Base-by-base conservation (phyloP, 139 green algal species). In the Tetradesmus obliquus region DNA sequence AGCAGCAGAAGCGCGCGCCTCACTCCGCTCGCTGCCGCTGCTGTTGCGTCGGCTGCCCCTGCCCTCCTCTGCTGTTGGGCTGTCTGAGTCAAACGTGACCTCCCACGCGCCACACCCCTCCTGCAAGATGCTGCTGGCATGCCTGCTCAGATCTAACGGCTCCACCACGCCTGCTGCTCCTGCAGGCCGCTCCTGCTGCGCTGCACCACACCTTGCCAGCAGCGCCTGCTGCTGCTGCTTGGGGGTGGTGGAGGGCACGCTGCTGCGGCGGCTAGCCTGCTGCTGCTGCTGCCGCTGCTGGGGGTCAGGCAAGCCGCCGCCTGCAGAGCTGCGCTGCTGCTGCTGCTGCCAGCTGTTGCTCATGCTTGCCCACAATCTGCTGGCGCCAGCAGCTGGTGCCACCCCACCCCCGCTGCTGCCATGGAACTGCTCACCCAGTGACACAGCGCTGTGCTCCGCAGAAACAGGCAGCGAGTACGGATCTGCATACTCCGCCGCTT, bases 21-120 rank as follows among this genome's bases (percentile, higher is more conserved):
- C 74, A 45, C n/a, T 54, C 15, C 7, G 15, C 8, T 54, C 58
- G 66, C 85, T 90, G 62, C 66, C 19, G 85, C 45, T 90, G 85
- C 32, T 90, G 62, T 62, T n/a, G 17, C 58, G 32, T 45, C 32
- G 69, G 22, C 15, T 88, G 13, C 54, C 45, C 19, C 20, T 57
- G 20, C n/a, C 9, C 24, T 88, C 57, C 13, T 88, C 57, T 24
- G 55, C 57, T 24, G 55, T n/a, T 45, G 51, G 53, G 9, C 22
- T 79, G 8, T 88, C 84, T 5, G 84, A 88, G 84, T 88, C n/a
- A 79, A 88, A 54, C 22, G 84, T 88, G 10, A 88, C 84, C 58
- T 88, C 84, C 84, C 84, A 89, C 62, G 84, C 60, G 15, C 84
- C 84, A 58, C 15, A 22, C 7, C 62, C 51, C 15, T 69, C 32